Evolutionary conservation across 73 alveolate species (phyloP), one percentile per base, ranked within the genome.

Genomic region (Paraurostyla sp.): DNA sequence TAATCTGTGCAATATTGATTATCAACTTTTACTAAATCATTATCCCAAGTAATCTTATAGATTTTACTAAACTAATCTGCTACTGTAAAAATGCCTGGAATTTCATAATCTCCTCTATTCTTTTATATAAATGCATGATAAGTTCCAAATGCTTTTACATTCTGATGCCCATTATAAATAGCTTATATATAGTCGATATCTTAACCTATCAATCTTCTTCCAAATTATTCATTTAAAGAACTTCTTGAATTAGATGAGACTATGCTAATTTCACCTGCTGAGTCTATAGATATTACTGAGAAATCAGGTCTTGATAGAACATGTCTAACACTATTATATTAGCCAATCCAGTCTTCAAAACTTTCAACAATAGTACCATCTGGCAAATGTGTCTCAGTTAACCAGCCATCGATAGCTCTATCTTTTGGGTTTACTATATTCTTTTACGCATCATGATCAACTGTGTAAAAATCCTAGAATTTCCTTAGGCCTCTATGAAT

Each of bases 151-250:
- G 42, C 4, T 7, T 48, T 48, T 30, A 25, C 4, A 22, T 36
- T 18, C 7, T 23, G 30, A 1, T 13, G 18, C 7, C 49, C 6
- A 9, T 9, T 0, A 43, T 40, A 58, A n/a, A 81, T 11, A 32
- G 86, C 92, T 22, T 52, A 48, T 71, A 89, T 75, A 65, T 92
- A 92, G 49, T 95, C 98, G 18, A 71, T 0, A 45, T 95, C 98
- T 36, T 90, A 38, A 13, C 98, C 97, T 33, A 95, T 80, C 41
- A 49, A 57, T 62, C 63, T 85, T 22, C 56, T 81, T 20, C 60
- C 75, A 16, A 89, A 87, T 27, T 63, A 81, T 57, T 92, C 85
- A 65, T 95, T 92, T 0, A 92, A 57, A n/a, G 92, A 84, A 0
- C 68, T 76, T 54, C 97, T 85, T 51, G 93, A 87, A 56, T 92